Percentiles rank a stretch among this genome's conserved stretches.
Conservation (phyloP, 31 red algal species). For the Bonnemaisonia californica region DNA sequence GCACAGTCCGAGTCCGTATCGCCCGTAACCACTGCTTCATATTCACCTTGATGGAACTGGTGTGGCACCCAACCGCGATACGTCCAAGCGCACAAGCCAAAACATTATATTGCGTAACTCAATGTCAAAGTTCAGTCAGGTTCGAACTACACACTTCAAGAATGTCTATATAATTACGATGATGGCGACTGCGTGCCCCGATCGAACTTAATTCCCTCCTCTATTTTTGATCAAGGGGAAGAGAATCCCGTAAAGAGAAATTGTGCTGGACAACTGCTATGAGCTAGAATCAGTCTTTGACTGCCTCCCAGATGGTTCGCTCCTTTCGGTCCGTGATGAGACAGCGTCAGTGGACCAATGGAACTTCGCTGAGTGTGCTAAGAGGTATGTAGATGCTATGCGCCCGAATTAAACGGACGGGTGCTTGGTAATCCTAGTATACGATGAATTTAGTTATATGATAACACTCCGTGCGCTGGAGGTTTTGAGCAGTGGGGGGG, state of each 20-base stretch:
- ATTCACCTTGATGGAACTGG: slow-evolving; percentile 27
- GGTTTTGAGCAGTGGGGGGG: not conserved
- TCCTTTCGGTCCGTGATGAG: not conserved
- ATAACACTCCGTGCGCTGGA: not conserved
- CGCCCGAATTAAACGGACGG: not conserved
- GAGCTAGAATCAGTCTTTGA: slow-evolving; percentile 2
- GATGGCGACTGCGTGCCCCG: slow-evolving; percentile 25
- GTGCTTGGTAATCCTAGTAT: not conserved
- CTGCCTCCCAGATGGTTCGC: not conserved
- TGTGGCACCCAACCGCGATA: not conserved
- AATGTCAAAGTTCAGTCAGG: not conserved
- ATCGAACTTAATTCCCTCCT: not conserved
- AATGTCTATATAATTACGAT: slow-evolving; percentile 42
- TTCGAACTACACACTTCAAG: not conserved
- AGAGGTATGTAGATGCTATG: not conserved
- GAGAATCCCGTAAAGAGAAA: not conserved
- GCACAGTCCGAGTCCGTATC: no score
- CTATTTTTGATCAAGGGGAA: not conserved
- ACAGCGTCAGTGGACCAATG: not conserved
- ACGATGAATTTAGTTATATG: not conserved
- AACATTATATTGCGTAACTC: slow-evolving; percentile 1
- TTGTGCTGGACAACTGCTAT: not conserved
- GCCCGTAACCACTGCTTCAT: not conserved
- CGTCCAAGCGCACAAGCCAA: not conserved
- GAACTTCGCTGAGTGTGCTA: not conserved